Evolutionary conservation across 495 filamentous ascomycete genomes (phyloP), one percentile per base, ranked within the genome.

Genomic region (Astrocystis sublimbata): DNA sequence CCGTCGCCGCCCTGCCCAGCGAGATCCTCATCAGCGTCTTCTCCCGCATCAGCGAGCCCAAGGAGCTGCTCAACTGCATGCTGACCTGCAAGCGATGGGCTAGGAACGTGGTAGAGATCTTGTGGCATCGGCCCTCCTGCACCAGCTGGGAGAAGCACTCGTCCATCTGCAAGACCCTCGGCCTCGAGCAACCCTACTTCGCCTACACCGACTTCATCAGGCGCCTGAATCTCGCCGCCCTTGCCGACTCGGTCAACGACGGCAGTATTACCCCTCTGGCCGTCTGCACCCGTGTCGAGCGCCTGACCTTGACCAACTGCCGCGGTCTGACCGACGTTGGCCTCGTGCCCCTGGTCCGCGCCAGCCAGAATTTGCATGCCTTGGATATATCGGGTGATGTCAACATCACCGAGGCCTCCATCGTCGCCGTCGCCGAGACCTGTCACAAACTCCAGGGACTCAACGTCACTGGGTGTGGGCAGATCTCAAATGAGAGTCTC

Each of bases 21-120:
- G 96, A 99, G 79, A 88, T 99, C 47, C 83, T 98, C 54, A 97
- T 99, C 64, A 84, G 86, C 70, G 89, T 97, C 58, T 97, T 99
- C 76, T 81, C 89, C 13, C 94, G 92, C 71, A 85, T 99, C 43
- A 85, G 74, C 68, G 86, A 84, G 31, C 81, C 91, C 3, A 73
- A 75, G 4, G 94, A 98, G 69, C 83, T 97, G 62, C 79, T 89
- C 63, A 88, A 86, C 73, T 93, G 91, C 72, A 93, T 99, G 91
- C 78, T 93, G 68, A 93, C 96, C 7, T 96, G 88, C 68, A 92
- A 91, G 71, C 86, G 87, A 63, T 99, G 96, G 96, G 89, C 96
- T 43, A 82, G 88, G 61, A 97, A 97, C 70, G 89, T 87, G 50
- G 96, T 98, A 31, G 94, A 93, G 55, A 84, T 97, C 46, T 81